A percentile compares a stretch with the other conserved stretches of the same genome.
phyloP scores from a whole-genome alignment of 768 basidiomycete genomes.

The Tulasnella sp. region DNA sequence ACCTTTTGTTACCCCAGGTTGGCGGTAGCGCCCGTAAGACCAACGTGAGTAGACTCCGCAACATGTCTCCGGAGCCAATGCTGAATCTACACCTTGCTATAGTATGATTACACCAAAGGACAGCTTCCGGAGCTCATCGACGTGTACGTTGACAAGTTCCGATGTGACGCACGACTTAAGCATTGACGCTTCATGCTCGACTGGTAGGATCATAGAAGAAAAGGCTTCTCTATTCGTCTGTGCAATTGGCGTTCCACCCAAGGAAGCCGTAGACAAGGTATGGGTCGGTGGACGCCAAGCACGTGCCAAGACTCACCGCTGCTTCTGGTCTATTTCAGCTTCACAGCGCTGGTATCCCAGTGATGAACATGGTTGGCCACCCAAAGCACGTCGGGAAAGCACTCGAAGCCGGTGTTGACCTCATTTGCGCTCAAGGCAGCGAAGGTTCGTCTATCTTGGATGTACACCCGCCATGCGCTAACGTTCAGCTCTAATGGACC shows the following conservation, averaged over 20 bases:
- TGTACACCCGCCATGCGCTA: not conserved
- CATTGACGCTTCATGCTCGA: not conserved
- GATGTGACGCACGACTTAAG: not conserved
- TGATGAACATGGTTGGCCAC: slow-evolving; percentile 97
- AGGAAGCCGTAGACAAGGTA: slow-evolving; percentile 50
- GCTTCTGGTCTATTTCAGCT: slow-evolving; percentile 31
- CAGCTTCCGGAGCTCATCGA: slow-evolving; percentile 72
- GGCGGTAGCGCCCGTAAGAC: slow-evolving; percentile 85
- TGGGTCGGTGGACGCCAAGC: not conserved
- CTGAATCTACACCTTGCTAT: not conserved
- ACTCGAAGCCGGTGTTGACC: slow-evolving; percentile 72
- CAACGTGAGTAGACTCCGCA: slow-evolving; percentile 41
- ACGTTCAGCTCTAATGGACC: not conserved
- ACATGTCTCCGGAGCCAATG: not conserved
- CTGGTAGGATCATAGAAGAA: slow-evolving; percentile 64
- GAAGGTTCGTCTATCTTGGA: slow-evolving; percentile 30
- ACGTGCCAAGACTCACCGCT: not conserved
- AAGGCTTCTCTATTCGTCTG: slow-evolving; percentile 82
- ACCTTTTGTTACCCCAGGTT: slow-evolving; percentile 77
- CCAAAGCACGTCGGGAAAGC: slow-evolving; percentile 75
- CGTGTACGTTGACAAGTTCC: slow-evolving; percentile 30
- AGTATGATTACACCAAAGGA: slow-evolving; percentile 87
- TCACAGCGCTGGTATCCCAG: slow-evolving; percentile 71
- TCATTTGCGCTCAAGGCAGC: slow-evolving; percentile 90
- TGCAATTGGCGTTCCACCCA: slow-evolving; percentile 80